Evolutionary conservation across 129 eudicot genomes (phyloP), one percentile per base, ranked within the genome.

Genomic region (Flaveria ramosissima): DNA sequence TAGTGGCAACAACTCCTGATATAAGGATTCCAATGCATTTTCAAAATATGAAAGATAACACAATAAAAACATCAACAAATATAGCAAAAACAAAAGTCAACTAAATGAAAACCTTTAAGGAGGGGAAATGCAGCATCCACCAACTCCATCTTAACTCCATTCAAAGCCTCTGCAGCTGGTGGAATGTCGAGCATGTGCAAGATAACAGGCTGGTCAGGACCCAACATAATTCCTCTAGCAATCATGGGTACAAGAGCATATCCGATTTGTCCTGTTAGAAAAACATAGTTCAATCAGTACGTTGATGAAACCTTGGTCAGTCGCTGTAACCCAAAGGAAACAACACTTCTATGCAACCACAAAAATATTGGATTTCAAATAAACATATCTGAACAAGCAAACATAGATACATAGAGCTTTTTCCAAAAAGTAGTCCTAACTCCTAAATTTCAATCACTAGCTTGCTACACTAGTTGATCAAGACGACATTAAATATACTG

Each of bases 171-270:
- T 9, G 98, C 98, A 78, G 98, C 98, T 46, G 97, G 97, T 63
- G 93, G 88, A 70, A 94, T 94, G 80, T 94, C 98, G 23, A 94
- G 93, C 98, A 94, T 94, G 89, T 94, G 98, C 68, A 94, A 88
- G 77, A 94, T 94, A 81, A 94, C 98, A 0, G 98, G 98, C 82
- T 94, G 98, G 73, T 94, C 98, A 16, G 93, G 55, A 21, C 98
- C 98, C 90, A 94, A 82, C 98, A 94, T 91, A 56, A 91, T 86
- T 59, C 98, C 98, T 75, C 98, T 91, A 16, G 98, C 98, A 91
- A 94, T 82, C 98, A 94, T 94, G 48, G 98, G 98, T 20, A 91
- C 98, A 78, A 94, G 92, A 48, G 98, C 98, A 86, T 94, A 94
- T 77, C 98, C 98, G 50, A 94, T 94, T 91, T 94, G 98, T 66